Conservation (phyloP, 2,329 filamentous ascomycete species). For the Exutisphaerella laricina region DNA sequence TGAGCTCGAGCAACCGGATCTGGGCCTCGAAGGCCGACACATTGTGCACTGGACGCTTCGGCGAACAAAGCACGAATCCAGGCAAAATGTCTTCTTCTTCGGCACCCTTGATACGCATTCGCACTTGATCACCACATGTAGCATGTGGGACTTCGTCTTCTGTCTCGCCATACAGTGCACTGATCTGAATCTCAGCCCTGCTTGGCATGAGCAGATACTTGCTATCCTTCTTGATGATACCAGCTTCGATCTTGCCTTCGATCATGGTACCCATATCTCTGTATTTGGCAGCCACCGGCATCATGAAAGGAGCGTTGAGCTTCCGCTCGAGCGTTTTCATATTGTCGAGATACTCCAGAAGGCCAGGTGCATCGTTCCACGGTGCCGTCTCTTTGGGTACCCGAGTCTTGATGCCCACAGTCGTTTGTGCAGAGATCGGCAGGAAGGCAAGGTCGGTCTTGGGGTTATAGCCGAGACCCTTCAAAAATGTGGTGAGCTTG, state of each 20-base stretch:
- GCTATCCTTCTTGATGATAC: slow-evolving; percentile 85
- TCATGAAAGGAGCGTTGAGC: slow-evolving; percentile 98
- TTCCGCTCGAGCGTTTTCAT: slow-evolving; percentile 94
- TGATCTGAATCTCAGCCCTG: slow-evolving; percentile 70
- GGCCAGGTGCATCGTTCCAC: slow-evolving; percentile 84
- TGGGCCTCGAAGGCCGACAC: slow-evolving; percentile 90
- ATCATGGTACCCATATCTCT: slow-evolving; percentile 95
- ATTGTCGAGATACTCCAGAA: slow-evolving; percentile 90
- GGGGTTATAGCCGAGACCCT: slow-evolving; percentile 86
- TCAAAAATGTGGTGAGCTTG: slow-evolving; percentile 82
- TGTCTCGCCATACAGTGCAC: slow-evolving; percentile 88
- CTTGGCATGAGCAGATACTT: slow-evolving; percentile 94
- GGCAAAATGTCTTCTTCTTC: slow-evolving; percentile 97
- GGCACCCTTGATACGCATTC: slow-evolving; percentile 83
- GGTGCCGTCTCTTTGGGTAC: slow-evolving; percentile 68
- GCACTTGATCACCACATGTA: slow-evolving; percentile 91
- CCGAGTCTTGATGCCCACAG: slow-evolving; percentile 80
- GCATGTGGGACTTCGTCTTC: slow-evolving; percentile 82
- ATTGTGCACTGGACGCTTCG: slow-evolving; percentile 87
- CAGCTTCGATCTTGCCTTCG: slow-evolving; percentile 94
- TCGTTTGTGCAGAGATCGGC: slow-evolving; percentile 88
- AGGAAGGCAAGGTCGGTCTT: slow-evolving; percentile 94
- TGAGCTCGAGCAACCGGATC: slow-evolving; percentile 89
- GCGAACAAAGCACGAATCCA: slow-evolving; percentile 92
- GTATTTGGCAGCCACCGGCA: slow-evolving; percentile 95